A percentile compares a stretch with the other conserved stretches of the same genome.
phyloP scores from a whole-genome alignment of 2,329 filamentous ascomycete species.

The Ophiostoma quercus region DNA sequence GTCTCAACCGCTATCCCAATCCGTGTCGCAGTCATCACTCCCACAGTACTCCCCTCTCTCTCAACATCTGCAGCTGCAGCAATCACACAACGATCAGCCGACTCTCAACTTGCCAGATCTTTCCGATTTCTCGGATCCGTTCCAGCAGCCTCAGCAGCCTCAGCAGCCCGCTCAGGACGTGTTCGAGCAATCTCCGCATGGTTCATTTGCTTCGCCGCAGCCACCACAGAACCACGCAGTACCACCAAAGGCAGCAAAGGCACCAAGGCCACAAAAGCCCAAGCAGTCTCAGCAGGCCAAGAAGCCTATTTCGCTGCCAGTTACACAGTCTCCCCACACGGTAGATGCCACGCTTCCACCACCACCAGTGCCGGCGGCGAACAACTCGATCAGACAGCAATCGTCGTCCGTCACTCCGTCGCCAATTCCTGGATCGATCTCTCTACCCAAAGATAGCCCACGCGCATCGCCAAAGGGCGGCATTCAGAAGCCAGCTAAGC shows the following conservation, averaged over 20 bases:
- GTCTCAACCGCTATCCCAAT: conserved; percentile 7
- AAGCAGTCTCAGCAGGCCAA: conserved; percentile 23
- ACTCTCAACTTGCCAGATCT: background rate
- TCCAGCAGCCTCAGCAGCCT: conserved; percentile 2
- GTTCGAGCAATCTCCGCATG: conserved; percentile 1
- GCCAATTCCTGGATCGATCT: conserved; percentile 24
- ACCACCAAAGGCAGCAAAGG: conserved; percentile 18
- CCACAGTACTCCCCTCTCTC: conserved; percentile 19
- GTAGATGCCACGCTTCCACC: conserved; percentile 23
- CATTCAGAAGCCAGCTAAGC: conserved; percentile 26
- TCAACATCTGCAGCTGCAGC: conserved; percentile 16
- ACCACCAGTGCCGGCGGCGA: background rate
- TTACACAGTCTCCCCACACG: conserved; percentile 21
- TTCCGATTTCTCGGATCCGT: background rate
- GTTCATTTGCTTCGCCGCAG: background rate
- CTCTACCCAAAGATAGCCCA: conserved; percentile 23
- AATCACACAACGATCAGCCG: background rate
- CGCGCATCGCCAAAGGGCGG: conserved; percentile 26
- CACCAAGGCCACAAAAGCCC: conserved; percentile 23
- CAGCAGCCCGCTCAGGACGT: conserved; percentile 25
- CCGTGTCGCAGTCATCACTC: conserved; percentile 9
- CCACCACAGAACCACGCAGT: conserved; percentile 15
- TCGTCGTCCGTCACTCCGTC: conserved; percentile 22
- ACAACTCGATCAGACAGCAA: background rate
- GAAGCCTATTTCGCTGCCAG: conserved; percentile 23